Percentiles rank a stretch among this genome's conserved stretches.
Evolutionary conservation across 306 rosid species (phyloP).

Genomic region (Rosa lucieae): DNA sequence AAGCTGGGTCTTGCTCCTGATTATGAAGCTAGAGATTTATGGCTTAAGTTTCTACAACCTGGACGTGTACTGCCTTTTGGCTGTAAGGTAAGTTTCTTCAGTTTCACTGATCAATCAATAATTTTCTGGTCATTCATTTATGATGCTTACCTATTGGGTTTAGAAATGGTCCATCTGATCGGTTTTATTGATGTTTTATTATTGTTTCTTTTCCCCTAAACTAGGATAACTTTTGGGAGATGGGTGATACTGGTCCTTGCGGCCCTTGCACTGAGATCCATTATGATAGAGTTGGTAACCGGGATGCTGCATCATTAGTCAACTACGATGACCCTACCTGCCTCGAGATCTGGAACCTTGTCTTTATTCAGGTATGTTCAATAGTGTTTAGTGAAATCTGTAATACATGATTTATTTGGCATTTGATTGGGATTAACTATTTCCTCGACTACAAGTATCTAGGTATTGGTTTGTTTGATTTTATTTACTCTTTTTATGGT

Average conservation of each 20-base stretch:
- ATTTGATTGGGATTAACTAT: background rate
- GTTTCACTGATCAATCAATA: background rate
- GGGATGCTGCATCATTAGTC: conserved; percentile 92
- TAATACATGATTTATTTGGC: background rate
- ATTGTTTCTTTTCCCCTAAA: background rate
- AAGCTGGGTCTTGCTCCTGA: conserved; percentile 87
- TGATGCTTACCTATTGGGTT: background rate
- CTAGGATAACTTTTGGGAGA: conserved; percentile 99
- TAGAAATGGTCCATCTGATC: background rate
- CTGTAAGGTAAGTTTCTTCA: conserved; percentile 53
- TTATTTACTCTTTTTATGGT: conserved; percentile 2
- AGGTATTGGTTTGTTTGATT: background rate
- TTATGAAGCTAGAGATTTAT: conserved; percentile 74
- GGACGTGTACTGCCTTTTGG: conserved; percentile 93
- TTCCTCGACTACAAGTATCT: background rate
- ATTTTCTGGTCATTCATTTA: background rate
- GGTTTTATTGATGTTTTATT: background rate
- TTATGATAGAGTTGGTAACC: conserved; percentile 89
- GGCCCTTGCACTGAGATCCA: conserved; percentile 99
- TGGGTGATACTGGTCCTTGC: conserved; percentile 99
- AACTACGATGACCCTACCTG: conserved; percentile 94
- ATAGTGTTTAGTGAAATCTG: background rate
- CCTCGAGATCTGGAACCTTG: conserved; percentile 97
- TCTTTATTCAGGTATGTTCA: conserved; percentile 82
- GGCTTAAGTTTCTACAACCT: conserved; percentile 82